phyloP scores from a whole-genome alignment of 2,329 filamentous ascomycete species.

The Fusarium nanum region DNA sequence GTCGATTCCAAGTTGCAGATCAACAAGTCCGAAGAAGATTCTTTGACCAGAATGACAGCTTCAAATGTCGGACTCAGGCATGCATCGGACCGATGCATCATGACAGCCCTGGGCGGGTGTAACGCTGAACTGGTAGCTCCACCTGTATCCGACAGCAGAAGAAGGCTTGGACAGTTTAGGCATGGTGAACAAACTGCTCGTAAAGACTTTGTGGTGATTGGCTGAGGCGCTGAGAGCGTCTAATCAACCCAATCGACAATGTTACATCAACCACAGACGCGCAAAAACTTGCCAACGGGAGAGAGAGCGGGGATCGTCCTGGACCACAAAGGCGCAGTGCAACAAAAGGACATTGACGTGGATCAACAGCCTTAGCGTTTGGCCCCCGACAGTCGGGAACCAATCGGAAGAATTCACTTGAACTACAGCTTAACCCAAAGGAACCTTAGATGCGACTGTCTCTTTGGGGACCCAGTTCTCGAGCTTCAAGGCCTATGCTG shows the following conservation, averaged over 20 bases:
- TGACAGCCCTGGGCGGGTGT: slow-evolving; percentile 28
- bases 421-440: slow-evolving; percentile 37
- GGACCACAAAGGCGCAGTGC: slow-evolving; percentile 35
- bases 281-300: slow-evolving; percentile 28
- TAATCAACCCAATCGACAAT: slow-evolving; percentile 49
- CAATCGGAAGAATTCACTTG: slow-evolving; percentile 50
- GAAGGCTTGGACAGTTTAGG: slow-evolving; percentile 27
- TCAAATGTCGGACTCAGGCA: slow-evolving; percentile 21
- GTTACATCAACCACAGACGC: slow-evolving; percentile 37
- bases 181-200: slow-evolving; percentile 33
- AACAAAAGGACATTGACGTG: slow-evolving; percentile 50
- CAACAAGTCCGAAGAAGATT: neutral
- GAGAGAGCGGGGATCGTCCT: slow-evolving; percentile 28
- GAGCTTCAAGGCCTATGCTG: slow-evolving; percentile 40
- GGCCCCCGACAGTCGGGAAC: slow-evolving; percentile 37
- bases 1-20: slow-evolving; percentile 6
- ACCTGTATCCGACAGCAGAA: slow-evolving; percentile 15
- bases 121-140: slow-evolving; percentile 19
- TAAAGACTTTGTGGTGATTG: slow-evolving; percentile 19
- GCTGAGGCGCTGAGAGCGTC: slow-evolving; percentile 43
- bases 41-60: slow-evolving; percentile 17
- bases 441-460: slow-evolving; percentile 20
- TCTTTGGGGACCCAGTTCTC: slow-evolving; percentile 18
- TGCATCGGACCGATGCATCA: slow-evolving; percentile 31
- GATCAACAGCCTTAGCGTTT: slow-evolving; percentile 47